phyloP scores from a whole-genome alignment of 768 basidiomycete genomes.

The Arthromyces matolae region DNA sequence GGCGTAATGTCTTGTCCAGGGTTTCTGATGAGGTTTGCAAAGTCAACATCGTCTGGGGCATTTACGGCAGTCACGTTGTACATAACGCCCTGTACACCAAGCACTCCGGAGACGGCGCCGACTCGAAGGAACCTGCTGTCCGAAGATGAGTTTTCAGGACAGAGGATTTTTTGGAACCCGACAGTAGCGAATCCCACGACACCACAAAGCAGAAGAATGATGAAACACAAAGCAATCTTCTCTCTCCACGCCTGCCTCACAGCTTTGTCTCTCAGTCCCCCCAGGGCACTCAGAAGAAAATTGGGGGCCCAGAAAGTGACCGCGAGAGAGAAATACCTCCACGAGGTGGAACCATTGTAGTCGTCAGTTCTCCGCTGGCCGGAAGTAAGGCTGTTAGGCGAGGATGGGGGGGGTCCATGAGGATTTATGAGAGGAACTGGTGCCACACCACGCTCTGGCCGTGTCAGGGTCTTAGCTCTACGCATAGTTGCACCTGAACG shows the following conservation, averaged over 20 bases:
- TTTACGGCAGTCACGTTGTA: conserved; percentile 66
- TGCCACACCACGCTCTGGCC: conserved; percentile 92
- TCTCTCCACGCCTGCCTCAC: conserved; percentile 94
- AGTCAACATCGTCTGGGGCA: conserved; percentile 51
- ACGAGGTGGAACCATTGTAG: conserved; percentile 53
- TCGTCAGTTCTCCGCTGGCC: conserved; percentile 25
- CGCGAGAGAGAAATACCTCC: conserved; percentile 76
- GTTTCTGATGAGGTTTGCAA: conserved; percentile 48
- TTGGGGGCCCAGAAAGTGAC: conserved; percentile 92
- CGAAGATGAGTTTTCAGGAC: conserved; percentile 55
- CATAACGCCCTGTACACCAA: conserved; percentile 74
- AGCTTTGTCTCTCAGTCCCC: conserved; percentile 76
- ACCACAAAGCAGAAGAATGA: conserved; percentile 75
- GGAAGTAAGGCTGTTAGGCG: conserved; percentile 30
- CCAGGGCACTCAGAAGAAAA: conserved; percentile 65
- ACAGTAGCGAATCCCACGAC: conserved; percentile 90
- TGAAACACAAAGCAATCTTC: conserved; percentile 90
- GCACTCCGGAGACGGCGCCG: conserved; percentile 54
- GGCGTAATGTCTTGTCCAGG: conserved; percentile 91
- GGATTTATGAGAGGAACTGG: conserved; percentile 94
- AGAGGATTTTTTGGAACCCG: conserved; percentile 89
- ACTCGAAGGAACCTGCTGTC: conserved; percentile 49
- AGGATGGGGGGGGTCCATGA: conserved; percentile 40
- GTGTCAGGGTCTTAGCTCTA: conserved; percentile 92
- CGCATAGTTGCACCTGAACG: conserved; percentile 60